Conservation (phyloP, 148 eudicot species). For the Fallopia convolvulus region DNA sequence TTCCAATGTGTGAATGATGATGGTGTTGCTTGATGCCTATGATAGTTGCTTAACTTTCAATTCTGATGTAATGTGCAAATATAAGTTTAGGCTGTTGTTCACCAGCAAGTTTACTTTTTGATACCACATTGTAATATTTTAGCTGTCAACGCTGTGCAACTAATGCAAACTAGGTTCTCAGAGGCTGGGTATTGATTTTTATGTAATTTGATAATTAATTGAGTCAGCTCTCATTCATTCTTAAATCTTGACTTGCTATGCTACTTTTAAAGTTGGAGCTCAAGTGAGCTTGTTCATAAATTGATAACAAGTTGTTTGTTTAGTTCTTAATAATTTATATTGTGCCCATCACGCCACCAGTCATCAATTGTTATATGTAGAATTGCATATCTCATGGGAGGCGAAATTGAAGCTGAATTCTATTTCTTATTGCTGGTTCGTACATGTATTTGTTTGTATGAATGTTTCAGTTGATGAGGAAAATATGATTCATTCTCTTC, state of each 20-base stretch:
- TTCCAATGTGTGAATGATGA: neutral
- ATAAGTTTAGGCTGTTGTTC: neutral
- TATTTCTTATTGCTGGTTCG: neutral
- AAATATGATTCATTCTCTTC: neutral
- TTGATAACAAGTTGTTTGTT: neutral
- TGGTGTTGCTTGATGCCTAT: neutral
- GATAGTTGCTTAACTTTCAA: neutral
- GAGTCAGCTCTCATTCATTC: neutral
- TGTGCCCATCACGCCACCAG: neutral
- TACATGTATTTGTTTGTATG: neutral
- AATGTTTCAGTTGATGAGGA: neutral
- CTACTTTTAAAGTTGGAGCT: neutral
- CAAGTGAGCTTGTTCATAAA: neutral
- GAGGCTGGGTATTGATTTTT: neutral
- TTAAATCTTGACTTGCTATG: neutral
- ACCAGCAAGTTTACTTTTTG: neutral
- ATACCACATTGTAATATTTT: neutral
- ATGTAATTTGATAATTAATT: neutral
- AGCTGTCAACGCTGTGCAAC: neutral
- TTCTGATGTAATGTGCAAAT: neutral
- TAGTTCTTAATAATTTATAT: neutral
- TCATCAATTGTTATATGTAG: neutral
- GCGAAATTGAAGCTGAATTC: neutral
- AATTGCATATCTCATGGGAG: neutral
- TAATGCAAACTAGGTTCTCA: neutral